Evolutionary conservation across 1,284 basidiomycete species (phyloP), one percentile per base, ranked within the genome.

Genomic region (Gomphus bonarii): DNA sequence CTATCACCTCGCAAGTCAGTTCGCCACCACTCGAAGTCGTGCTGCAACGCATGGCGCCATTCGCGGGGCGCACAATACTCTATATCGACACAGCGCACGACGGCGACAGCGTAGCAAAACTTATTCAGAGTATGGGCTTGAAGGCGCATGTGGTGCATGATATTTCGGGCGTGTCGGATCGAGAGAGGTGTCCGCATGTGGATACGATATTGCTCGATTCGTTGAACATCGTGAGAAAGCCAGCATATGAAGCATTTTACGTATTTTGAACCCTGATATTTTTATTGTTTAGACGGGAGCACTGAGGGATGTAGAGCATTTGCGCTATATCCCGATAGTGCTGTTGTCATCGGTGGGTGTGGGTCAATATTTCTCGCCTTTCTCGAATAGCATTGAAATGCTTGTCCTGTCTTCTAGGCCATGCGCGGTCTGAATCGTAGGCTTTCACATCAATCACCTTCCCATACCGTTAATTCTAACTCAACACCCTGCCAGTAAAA

Each of bases 181-280:
- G 88, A 72, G 85, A 88, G 51, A 81, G 81, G 35, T 88, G 88
- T 65, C 91, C 89, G 3, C 86, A 92, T 68, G 90, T 97, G 65
- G 97, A 99, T 70, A 95, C 95, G 10, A 95, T 99, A 64, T 87
- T 98, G 38, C 88, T 95, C 28, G 95, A 99, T 72, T 90, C 90
- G 50, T 73, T 95, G 52, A 75, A 72, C 44, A 84, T 91, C 62
- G 93, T 95, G 69, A 65, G 87, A n/a, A n/a, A n/a, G n/a, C n/a
- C n/a, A n/a, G n/a, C n/a, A n/a, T n/a, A n/a, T n/a, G n/a, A n/a
- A n/a, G n/a, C n/a, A n/a, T n/a, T n/a, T n/a, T n/a, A n/a, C n/a
- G n/a, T n/a, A n/a, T n/a, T n/a, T n/a, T n/a, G n/a, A n/a, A n/a
- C 50, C 50, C 51, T 50, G 40, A 35, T 22, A 10, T 58, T 55